Evolutionary conservation across 139 green algal species (phyloP).

Genomic region (Pseudopediastrum boryanum): DNA sequence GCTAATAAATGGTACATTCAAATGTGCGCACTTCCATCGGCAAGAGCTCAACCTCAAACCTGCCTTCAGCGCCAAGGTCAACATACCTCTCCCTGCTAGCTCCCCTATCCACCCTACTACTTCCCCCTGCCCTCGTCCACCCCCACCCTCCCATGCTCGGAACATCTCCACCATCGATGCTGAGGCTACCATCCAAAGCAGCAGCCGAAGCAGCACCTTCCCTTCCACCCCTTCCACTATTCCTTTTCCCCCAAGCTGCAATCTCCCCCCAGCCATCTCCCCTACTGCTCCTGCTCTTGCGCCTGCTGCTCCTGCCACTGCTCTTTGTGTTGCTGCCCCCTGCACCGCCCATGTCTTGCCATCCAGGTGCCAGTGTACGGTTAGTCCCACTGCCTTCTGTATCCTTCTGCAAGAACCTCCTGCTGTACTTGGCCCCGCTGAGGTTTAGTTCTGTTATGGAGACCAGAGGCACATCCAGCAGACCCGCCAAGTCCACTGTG

Average conservation of each 20-base stretch:
- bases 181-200: neutral
- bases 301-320: too few species aligned
- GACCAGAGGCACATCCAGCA: neutral
- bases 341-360: neutral
- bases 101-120: too few species aligned
- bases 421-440: too few species aligned
- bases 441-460: neutral
- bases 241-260: neutral
- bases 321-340: slow-evolving; percentile 1
- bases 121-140: neutral
- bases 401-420: too few species aligned
- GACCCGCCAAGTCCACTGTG: neutral
- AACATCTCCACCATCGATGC: neutral
- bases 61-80: neutral
- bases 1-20: too few species aligned
- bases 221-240: neutral
- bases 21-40: slow-evolving; percentile 73
- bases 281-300: neutral
- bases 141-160: neutral
- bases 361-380: neutral
- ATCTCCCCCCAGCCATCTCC: neutral
- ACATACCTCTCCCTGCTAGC: slow-evolving; percentile 4
- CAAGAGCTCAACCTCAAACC: slow-evolving; percentile 42
- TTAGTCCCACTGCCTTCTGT: neutral
- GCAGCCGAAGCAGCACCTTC: neutral